Base-by-base conservation (phyloP, 1,284 basidiomycete species). In the Hypsizygus ulmarius region DNA sequence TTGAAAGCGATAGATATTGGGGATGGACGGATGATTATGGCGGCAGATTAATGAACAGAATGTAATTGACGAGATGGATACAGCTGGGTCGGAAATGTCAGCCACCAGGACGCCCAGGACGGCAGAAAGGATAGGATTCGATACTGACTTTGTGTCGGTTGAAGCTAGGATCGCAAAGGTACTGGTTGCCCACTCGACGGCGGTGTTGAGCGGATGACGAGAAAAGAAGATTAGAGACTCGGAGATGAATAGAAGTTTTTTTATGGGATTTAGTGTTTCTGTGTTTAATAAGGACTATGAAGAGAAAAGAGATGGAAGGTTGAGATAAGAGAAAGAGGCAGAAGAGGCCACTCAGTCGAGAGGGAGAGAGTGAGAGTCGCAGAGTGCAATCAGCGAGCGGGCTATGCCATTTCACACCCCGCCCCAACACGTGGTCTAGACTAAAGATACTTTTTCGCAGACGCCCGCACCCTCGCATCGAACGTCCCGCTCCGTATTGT, bases 381-480 rank as follows among this genome's bases (percentile, higher is more conserved):
- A 49, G 48, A 57, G 51, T 51, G 50, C 44, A 47, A 54, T 55
- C 54, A 28, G 52, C 51, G 41, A 43, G 44, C 43, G 47, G 51
- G 51, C 49, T 39, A 48, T 41, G 45, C 43, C 35, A 32, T 43
- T 50, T 51, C 49, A 51, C 34, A 50, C 46, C 46, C 46, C 53
- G 30, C 33, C 8, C 19, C 50, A 49, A 36, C 49, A 43, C 33
- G 16, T 38, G 16, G 11, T 48, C 49, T 30, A 51, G 44, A 16
- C 43, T 70, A 93, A 61, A 97, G 69, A 65, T 91, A 74, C 69
- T 88, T 90, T 69, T 87, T 90, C 47, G 94, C 94, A 66, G 86
- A 89, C n/a, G 84, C 81, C 54, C 90, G 76, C 2, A 97, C 86
- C 39, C 89, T 78, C 3, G 73, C 72, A 63, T 97, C 93, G 69